Conservation (phyloP, 441 rosid species). For the Raphanus hybrid region DNA sequence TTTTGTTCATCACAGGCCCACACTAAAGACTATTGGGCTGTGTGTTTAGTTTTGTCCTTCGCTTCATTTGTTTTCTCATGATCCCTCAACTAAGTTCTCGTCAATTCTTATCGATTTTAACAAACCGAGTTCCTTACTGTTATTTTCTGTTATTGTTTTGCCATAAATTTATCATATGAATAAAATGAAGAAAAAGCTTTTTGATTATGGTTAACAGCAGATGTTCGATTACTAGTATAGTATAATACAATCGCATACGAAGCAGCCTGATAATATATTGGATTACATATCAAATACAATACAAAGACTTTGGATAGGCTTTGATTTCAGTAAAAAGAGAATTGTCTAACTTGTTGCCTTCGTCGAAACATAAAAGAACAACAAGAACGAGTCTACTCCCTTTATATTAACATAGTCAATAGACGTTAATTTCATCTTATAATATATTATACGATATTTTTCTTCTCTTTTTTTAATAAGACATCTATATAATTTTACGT, state of each 20-base stretch:
- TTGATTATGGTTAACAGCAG: background rate
- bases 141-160: background rate
- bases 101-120: background rate
- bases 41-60: background rate
- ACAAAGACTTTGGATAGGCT: slow-evolving; percentile 17
- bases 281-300: slow-evolving; percentile 15
- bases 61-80: background rate
- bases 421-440: slow-evolving; percentile 8
- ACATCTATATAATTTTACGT: background rate
- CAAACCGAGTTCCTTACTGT: background rate
- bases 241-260: background rate
- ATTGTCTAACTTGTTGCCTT: slow-evolving; percentile 22
- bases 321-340: slow-evolving; percentile 7
- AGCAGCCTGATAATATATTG: slow-evolving; percentile 4
- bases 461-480: background rate
- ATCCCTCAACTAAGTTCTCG: background rate
- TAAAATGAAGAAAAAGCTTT: background rate
- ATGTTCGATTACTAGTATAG: slow-evolving; percentile 1
- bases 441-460: background rate
- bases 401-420: background rate
- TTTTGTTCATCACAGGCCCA: slow-evolving; percentile 3
- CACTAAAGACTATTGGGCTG: background rate
- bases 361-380: slow-evolving; percentile 28
- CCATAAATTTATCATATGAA: background rate
- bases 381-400: slow-evolving; percentile 24